Conservation (phyloP, 352 stramenopile species). For the Globisporangium apiculatum region DNA sequence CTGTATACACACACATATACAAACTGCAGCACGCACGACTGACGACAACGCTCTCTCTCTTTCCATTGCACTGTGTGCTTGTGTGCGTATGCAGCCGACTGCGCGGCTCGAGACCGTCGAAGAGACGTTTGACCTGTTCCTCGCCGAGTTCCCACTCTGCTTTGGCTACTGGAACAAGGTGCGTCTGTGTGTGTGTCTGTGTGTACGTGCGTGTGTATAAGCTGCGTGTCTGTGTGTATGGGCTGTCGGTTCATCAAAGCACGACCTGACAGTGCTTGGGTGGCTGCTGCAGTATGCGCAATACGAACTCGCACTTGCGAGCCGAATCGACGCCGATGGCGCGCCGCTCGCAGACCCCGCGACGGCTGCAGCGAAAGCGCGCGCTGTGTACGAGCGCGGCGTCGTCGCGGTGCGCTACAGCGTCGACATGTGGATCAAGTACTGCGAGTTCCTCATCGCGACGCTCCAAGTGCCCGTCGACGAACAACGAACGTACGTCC, state of each 20-base stretch:
- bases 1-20: not conserved
- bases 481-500: slow-evolving; percentile 44
- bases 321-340: slow-evolving; percentile 26
- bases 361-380: slow-evolving; percentile 38
- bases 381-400: slow-evolving; percentile 61
- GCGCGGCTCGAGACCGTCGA: slow-evolving; percentile 49
- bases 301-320: slow-evolving; percentile 46
- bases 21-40: not conserved
- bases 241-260: too few species aligned
- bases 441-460: slow-evolving; percentile 70
- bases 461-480: slow-evolving; percentile 50
- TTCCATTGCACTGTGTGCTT: not conserved
- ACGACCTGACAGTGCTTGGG: too few species aligned
- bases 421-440: slow-evolving; percentile 84
- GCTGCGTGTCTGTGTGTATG: not conserved
- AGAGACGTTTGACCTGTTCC: slow-evolving; percentile 62
- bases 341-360: slow-evolving; percentile 27
- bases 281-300: slow-evolving; percentile 44
- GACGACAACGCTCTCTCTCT: too few species aligned
- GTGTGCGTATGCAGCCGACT: slow-evolving; percentile 14
- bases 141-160: slow-evolving; percentile 70
- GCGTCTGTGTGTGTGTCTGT: not conserved
- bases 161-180: slow-evolving; percentile 89
- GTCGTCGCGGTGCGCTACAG: slow-evolving; percentile 56
- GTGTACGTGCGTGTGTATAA: not conserved